A percentile compares a stretch with the other conserved stretches of the same genome.
These are phyloP conservation scores for Sicyos edulis DNA, from an alignment of 306 rosid genomes.

Conservation along the genomic window DNA sequence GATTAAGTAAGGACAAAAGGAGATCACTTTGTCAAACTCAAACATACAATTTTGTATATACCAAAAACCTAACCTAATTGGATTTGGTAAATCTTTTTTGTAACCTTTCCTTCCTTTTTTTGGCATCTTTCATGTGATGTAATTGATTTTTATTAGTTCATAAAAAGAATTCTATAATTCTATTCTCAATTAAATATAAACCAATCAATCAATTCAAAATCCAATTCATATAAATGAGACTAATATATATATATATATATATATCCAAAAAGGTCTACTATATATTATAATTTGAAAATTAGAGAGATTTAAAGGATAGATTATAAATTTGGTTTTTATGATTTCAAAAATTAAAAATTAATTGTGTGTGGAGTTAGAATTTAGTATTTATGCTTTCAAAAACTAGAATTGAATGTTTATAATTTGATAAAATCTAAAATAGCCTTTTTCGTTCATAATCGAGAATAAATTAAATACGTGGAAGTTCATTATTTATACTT, in stretches of 20 bases:
- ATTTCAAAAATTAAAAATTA: too few relatives aligned
- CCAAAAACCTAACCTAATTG: neutral
- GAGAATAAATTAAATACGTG: too few relatives aligned
- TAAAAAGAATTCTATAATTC: neutral
- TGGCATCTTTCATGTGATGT: neutral
- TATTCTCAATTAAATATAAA: too few relatives aligned
- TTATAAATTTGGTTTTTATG: too few relatives aligned
- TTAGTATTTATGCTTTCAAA: too few relatives aligned
- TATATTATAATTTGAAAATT: neutral
- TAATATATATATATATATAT: neutral
- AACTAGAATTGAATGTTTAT: too few relatives aligned
- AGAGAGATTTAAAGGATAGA: too few relatives aligned
- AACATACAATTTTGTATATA: neutral
- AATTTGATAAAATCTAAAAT: too few relatives aligned
- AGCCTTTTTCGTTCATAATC: too few relatives aligned
- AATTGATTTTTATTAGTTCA: neutral
- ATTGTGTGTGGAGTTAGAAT: too few relatives aligned
- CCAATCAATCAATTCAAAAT: too few relatives aligned
- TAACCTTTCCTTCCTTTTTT: neutral
- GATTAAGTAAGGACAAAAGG: neutral
- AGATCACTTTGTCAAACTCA: neutral
- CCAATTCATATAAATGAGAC: neutral
- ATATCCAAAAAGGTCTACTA: neutral
- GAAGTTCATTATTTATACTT: too few relatives aligned
- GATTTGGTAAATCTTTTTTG: neutral